phyloP scores from a whole-genome alignment of 164 flowering plant species.

The Tinospora cordifolia region DNA sequence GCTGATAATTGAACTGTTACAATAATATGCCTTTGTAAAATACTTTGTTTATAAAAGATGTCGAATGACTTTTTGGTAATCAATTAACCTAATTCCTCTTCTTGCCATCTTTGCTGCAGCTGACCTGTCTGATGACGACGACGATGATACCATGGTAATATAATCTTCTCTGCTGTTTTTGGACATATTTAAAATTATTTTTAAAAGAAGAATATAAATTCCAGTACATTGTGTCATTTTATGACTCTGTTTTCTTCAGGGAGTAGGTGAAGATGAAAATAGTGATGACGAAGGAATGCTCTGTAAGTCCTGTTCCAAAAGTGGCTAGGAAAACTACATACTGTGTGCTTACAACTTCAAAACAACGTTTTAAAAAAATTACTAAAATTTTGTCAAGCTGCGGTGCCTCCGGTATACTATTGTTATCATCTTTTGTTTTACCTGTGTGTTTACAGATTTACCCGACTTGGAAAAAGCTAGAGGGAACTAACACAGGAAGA shows the following conservation, averaged over 20 bases:
- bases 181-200: background rate
- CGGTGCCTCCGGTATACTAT: background rate
- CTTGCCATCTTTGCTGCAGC: conserved; percentile 20
- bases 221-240: background rate
- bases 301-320: conserved; percentile 41
- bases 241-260: conserved; percentile 24
- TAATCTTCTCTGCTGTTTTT: background rate
- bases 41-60: no score
- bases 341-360: background rate
- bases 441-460: conserved; percentile 48
- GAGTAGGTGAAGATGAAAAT: conserved; percentile 41
- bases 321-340: background rate
- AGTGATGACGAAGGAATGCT: conserved; percentile 82
- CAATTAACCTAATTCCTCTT: background rate
- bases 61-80: no score
- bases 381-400: no score
- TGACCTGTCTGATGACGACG: conserved; percentile 45
- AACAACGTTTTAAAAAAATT: no score
- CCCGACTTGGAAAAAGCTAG: conserved; percentile 80
- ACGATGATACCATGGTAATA: conserved; percentile 33
- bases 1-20: no score
- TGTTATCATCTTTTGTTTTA: background rate
- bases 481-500: conserved; percentile 20
- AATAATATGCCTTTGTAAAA: no score
- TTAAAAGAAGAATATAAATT: no score